Base-by-base conservation (phyloP, 768 basidiomycete species). In the Royoungia palumana region DNA sequence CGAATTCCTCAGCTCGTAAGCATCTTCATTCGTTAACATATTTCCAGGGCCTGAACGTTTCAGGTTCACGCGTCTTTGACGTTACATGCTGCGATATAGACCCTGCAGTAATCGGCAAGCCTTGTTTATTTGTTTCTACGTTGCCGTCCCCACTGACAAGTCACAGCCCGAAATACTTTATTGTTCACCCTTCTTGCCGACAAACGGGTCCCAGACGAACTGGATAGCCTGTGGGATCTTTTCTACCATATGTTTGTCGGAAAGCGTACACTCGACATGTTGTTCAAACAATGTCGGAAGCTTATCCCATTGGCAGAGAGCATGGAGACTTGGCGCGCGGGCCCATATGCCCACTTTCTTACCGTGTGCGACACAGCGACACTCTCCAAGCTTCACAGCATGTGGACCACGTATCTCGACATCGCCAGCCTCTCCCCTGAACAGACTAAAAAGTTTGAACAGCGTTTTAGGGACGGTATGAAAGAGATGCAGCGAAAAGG, bases 11-110 rank as follows among this genome's bases (percentile, higher is more conserved):
- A 28, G 19, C 46, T 4, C 11, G 58, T 58, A 42, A 16, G 60
- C 48, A 9, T 35, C 7, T 2, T 36, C 28, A 28, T 28, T 47
- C 7, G 3, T 2, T 44, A 8, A 12, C 11, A 8, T 6, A n/a
- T 17, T 28, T 14, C 1, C 32, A 2, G 5, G 6, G 8, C 5
- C 28, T 59, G 22, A 62, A 35, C 6, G 0, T 11, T 20, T 4
- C 21, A 66, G 63, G 20, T 25, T 37, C 16, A 13, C 61, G 55
- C n/a, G 16, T 32, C 5, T 35, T 60, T 19, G 66, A 66, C 24
- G 46, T 66, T 8, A 68, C 65, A 30, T 68, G 65, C 35, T 66
- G 65, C 12, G 65, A 68, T 19, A 45, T 68, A 8, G 64, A 66
- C 14, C 43, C 47, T 11, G 66, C 57, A 6, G 41, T 66, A 5